Base-by-base conservation (phyloP, 2,329 filamentous ascomycete species). In the Cephalotrichum gorgonifer region DNA sequence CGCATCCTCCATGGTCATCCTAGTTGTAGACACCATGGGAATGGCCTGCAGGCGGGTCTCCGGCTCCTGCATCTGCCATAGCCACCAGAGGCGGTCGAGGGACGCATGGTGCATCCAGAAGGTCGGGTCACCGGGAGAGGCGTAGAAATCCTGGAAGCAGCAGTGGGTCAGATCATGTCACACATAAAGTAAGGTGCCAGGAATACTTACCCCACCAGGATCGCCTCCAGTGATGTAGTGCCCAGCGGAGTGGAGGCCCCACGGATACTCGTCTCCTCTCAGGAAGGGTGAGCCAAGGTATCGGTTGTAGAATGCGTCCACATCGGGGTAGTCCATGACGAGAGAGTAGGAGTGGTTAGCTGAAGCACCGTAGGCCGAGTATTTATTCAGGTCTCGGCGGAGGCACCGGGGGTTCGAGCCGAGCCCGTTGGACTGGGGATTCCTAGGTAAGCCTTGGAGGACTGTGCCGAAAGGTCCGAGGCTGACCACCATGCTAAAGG, bases 351-450 rank as follows among this genome's bases (percentile, higher is more conserved):
- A 48, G 38, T 45, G 48, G 26, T 64, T 60, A 35, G 58, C 58
- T n/a, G 51, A 55, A 6, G 57, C 57, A 17, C 65, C 50, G 43
- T 62, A 41, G n/a, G 44, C 50, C 3, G 53, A 46, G 33, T 39
- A 46, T 27, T 50, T 52, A 30, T 56, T 59, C 1, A 66, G 47
- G n/a, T 67, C 68, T 1, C 68, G 62, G 48, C 64, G 64, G 31
- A 73, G 54, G 53, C 69, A 69, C 42, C 69, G 68, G 1, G 70
- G 70, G 55, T 72, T 71, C 51, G 67, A 68, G 9, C 56, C 57
- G 0, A 68, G 60, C 8, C 57, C 57, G 1, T 57, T 57, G 6
- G 55, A 49, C 2, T 58, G 60, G 9, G 57, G 58, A 1, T 57
- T 58, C 7, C 55, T 50, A 1, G 60, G 50, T 11, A 51, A 53